phyloP scores from a whole-genome alignment of 768 basidiomycete species.

The Lentinula boryana region DNA sequence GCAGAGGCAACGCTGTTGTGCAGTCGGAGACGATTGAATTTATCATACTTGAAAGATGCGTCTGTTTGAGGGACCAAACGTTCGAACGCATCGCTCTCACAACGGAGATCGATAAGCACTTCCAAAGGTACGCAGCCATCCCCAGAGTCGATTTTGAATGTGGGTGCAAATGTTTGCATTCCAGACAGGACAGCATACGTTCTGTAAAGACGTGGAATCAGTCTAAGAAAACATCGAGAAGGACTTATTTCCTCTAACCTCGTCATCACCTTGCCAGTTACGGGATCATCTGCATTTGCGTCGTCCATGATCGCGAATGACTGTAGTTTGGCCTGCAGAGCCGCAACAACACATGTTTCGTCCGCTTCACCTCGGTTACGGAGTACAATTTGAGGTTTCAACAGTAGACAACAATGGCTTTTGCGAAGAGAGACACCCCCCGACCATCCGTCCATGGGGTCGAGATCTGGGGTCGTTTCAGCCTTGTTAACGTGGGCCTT shows the following conservation, averaged over 20 bases:
- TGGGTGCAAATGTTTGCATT: conserved; percentile 84
- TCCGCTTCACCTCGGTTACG: conserved; percentile 48
- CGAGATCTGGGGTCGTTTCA: conserved; percentile 30
- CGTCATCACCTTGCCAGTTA: conserved; percentile 65
- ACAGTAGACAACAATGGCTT: conserved; percentile 76
- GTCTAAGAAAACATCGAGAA: not conserved
- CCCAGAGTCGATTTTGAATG: conserved; percentile 28
- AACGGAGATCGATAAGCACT: conserved; percentile 78
- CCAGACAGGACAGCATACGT: conserved; percentile 75
- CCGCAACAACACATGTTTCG: conserved; percentile 67
- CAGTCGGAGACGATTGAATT: conserved; percentile 87
- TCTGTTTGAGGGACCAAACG: conserved; percentile 87
- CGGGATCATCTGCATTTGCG: conserved; percentile 70
- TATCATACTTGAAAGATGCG: conserved; percentile 84
- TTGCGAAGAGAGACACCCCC: conserved; percentile 65
- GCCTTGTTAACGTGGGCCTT: conserved; percentile 16
- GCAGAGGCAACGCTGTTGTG: conserved; percentile 63
- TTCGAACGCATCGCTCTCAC: conserved; percentile 79
- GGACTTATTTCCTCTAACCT: not conserved
- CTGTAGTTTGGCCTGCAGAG: conserved; percentile 75
- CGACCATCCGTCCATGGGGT: conserved; percentile 68
- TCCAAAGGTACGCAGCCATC: conserved; percentile 79
- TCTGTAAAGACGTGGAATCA: conserved; percentile 29
- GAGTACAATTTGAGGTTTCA: conserved; percentile 88
- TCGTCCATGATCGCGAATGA: conserved; percentile 79